Base-by-base conservation (phyloP, 2,329 filamentous ascomycete genomes). In the Cordyceps fumosorosea region DNA sequence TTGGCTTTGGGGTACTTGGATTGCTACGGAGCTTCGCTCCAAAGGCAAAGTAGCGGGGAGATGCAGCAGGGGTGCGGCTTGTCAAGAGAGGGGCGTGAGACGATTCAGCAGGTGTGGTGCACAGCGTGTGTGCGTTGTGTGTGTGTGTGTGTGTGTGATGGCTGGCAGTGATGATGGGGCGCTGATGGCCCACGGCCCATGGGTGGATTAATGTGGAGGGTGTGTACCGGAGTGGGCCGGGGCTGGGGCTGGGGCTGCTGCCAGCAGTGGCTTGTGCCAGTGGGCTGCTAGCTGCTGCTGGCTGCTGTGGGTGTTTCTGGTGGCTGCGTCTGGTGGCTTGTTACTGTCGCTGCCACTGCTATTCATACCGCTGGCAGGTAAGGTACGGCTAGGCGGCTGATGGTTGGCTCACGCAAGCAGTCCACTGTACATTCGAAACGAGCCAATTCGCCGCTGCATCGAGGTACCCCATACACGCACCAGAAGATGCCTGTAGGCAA, bases 161-260 rank as follows among this genome's bases (percentile, higher is more conserved):
- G 55, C 44, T 37, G 34, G 34, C 34, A 37, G 7, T 37, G 32
- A 26, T 57, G 56, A 59, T 59, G 56, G 56, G 42, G 34, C 45
- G 56, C 45, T 58, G 56, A 57, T 57, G 55, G 55, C 32, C 42
- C 24, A 44, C 40, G 40, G 40, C 32, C 42, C 24, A 56, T 56
- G 54, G 42, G 29, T 56, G 54, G 42, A 40, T 51, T 47, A 22
- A 59, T 59, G 56, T 59, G 56, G 56, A 59, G 56, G 56, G 56
- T 37, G 56, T 42, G 56, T 52, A 45, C 56, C 56, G 56, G 56
- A 59, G 56, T 59, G 56, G 56, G 47, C 56, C 56, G 56, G 56
- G 56, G 56, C 56, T 58, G 56, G 56, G 56, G 45, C 45, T 58
- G 56, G 54, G 34, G 54, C 40, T 56, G 54, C n/a, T 22, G n/a